Conservation (phyloP, 1,284 basidiomycete genomes). For the Chalciporus sp. region DNA sequence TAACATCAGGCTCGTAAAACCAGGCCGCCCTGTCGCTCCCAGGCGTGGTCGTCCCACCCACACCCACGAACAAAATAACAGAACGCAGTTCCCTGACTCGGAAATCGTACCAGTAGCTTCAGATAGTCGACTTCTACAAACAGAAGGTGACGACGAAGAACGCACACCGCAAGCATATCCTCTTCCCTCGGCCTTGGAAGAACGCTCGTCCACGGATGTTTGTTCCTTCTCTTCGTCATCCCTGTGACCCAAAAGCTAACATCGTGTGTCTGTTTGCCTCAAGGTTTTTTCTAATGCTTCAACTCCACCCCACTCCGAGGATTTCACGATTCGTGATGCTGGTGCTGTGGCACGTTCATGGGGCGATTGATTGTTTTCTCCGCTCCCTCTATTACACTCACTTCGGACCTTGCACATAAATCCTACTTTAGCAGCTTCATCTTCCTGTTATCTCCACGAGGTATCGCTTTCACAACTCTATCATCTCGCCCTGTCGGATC, state of each 20-base stretch:
- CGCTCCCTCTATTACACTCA: slow-evolving; percentile 29
- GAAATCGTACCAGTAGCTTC: not conserved
- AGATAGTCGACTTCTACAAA: not conserved
- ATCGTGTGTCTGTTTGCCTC: not conserved
- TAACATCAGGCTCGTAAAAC: slow-evolving; percentile 29
- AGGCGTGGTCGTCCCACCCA: slow-evolving; percentile 5
- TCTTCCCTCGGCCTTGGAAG: slow-evolving; percentile 3
- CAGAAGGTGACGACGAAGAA: not conserved
- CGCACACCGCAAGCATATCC: slow-evolving; percentile 2
- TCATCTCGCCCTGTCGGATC: slow-evolving; percentile 31
- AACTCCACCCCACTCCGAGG: slow-evolving; percentile 23
- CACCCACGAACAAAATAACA: slow-evolving; percentile 14
- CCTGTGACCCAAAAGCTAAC: slow-evolving; percentile 7
- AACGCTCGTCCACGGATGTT: slow-evolving; percentile 13
- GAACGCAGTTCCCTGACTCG: not conserved
- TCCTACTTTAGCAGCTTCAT: slow-evolving; percentile 24
- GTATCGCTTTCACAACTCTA: slow-evolving; percentile 25
- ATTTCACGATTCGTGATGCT: slow-evolving; percentile 33
- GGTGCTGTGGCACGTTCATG: slow-evolving; percentile 38
- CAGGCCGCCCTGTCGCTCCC: slow-evolving; percentile 21
- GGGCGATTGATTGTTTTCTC: slow-evolving; percentile 30
- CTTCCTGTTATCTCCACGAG: slow-evolving; percentile 39
- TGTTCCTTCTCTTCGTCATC: slow-evolving; percentile 6
- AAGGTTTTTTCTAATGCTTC: slow-evolving; percentile 15
- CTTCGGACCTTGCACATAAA: slow-evolving; percentile 28